Conservation (phyloP, 768 basidiomycete genomes). For the Cystofilobasidium bisporidii region DNA sequence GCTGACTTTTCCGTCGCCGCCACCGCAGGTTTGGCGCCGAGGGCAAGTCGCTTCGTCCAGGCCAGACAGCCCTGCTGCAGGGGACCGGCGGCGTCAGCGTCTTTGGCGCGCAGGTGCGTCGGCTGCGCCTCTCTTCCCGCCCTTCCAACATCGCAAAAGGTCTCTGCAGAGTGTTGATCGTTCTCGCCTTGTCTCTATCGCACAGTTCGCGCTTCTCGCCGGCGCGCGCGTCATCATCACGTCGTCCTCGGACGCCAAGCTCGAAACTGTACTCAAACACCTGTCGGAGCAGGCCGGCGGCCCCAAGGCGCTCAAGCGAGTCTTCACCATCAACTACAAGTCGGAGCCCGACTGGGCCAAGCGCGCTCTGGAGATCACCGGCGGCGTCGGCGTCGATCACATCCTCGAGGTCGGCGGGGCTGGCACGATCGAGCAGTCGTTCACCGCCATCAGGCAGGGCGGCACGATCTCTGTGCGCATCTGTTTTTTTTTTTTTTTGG, state of each 20-base stretch:
- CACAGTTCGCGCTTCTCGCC: constrained; percentile 55
- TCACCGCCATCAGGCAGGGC: constrained; percentile 39
- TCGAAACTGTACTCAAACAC: constrained; percentile 53
- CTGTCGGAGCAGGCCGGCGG: constrained; percentile 47
- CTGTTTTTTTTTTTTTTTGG: too few relatives aligned
- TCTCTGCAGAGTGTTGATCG: too few relatives aligned
- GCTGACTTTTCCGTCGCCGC: background rate
- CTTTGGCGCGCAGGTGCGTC: constrained; percentile 40
- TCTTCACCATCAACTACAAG: constrained; percentile 51
- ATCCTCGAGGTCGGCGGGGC: constrained; percentile 51
- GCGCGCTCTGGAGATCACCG: constrained; percentile 43
- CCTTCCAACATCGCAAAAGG: too few relatives aligned
- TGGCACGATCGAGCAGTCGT: constrained; percentile 46
- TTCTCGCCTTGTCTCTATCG: too few relatives aligned
- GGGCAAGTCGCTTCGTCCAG: background rate
- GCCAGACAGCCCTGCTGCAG: constrained; percentile 27
- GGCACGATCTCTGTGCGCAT: constrained; percentile 40
- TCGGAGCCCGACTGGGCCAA: constrained; percentile 53
- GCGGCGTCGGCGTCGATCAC: constrained; percentile 40
- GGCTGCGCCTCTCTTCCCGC: background rate
- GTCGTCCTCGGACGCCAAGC: constrained; percentile 58
- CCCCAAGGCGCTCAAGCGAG: background rate
- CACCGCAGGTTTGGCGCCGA: constrained; percentile 1
- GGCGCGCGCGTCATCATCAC: constrained; percentile 60
- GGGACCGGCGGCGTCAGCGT: constrained; percentile 40